Conservation (phyloP, 305 asterid species). For the Nicotiana rustica region DNA sequence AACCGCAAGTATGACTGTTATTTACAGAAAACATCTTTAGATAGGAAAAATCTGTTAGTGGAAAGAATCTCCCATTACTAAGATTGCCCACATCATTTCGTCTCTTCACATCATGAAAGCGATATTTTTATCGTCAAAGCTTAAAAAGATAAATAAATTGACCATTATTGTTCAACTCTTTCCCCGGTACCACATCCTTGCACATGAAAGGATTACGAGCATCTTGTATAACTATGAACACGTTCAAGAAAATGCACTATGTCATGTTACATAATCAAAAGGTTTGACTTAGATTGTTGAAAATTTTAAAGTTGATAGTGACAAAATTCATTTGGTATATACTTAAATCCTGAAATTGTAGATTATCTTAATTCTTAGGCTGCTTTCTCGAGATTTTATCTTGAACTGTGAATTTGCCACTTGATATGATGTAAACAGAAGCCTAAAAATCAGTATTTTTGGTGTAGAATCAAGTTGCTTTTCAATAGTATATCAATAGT, state of each 20-base stretch:
- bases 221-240: neutral
- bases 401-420: constrained; percentile 24
- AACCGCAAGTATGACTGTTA: constrained; percentile 36
- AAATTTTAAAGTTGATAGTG: neutral
- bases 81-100: constrained; percentile 61
- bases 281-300: constrained; percentile 28
- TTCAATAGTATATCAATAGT: neutral
- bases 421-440: neutral
- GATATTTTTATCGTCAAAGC: constrained; percentile 30
- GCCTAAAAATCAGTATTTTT: constrained; percentile 20
- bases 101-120: constrained; percentile 43
- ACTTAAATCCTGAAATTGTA: neutral
- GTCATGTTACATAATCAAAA: constrained; percentile 25
- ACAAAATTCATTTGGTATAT: constrained; percentile 7
- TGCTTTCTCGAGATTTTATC: neutral
- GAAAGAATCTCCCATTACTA: constrained; percentile 45
- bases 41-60: constrained; percentile 38
- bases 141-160: constrained; percentile 31
- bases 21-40: constrained; percentile 36
- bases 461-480: constrained; percentile 3
- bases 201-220: constrained; percentile 19
- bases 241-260: constrained; percentile 1
- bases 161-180: constrained; percentile 14
- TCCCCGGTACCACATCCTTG: constrained; percentile 29
- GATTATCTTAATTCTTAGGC: neutral